Percentiles rank a stretch among this genome's conserved stretches.
Evolutionary conservation across 352 stramenopile genomes (phyloP).

Genomic region (Pythium guiyangense): DNA sequence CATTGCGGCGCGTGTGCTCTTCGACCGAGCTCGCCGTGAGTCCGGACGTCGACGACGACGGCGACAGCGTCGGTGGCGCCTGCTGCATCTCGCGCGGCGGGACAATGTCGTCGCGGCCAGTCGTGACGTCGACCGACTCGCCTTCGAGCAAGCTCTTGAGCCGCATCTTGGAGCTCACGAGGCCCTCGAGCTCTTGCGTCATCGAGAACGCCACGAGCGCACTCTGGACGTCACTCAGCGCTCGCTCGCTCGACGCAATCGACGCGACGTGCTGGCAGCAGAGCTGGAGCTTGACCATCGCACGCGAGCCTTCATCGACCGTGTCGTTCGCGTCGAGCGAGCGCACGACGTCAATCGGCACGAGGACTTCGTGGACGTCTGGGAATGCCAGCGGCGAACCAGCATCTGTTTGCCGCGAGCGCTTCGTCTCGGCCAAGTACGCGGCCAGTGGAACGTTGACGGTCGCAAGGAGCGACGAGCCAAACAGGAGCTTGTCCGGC

Average conservation of each 20-base stretch:
- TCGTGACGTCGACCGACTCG: constrained; percentile 70
- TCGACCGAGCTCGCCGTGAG: constrained; percentile 23
- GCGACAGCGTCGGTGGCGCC: constrained; percentile 10
- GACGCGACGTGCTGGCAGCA: constrained; percentile 32
- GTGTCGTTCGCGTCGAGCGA: background rate
- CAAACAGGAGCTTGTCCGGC: constrained; percentile 64
- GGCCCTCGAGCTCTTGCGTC: constrained; percentile 46
- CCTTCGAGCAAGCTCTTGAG: constrained; percentile 63
- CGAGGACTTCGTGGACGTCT: constrained; percentile 44
- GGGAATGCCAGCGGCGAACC: constrained; percentile 1
- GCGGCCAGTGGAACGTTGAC: constrained; percentile 41
- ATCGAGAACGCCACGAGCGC: constrained; percentile 35
- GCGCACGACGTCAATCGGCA: constrained; percentile 27
- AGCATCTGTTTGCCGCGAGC: background rate
- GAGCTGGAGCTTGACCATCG: constrained; percentile 44
- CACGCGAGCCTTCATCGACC: constrained; percentile 12
- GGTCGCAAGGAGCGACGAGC: constrained; percentile 55
- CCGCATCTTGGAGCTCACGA: constrained; percentile 63
- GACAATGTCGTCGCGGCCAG: constrained; percentile 26
- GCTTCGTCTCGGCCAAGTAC: constrained; percentile 24
- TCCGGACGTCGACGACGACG: constrained; percentile 9
- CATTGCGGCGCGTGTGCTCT: constrained; percentile 7
- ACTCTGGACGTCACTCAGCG: constrained; percentile 8
- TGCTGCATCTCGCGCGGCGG: constrained; percentile 5
- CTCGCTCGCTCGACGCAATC: constrained; percentile 4